Evolutionary conservation across 768 basidiomycete species (phyloP), one percentile per base, ranked within the genome.

Genomic region (Podaxis mareebaensis): DNA sequence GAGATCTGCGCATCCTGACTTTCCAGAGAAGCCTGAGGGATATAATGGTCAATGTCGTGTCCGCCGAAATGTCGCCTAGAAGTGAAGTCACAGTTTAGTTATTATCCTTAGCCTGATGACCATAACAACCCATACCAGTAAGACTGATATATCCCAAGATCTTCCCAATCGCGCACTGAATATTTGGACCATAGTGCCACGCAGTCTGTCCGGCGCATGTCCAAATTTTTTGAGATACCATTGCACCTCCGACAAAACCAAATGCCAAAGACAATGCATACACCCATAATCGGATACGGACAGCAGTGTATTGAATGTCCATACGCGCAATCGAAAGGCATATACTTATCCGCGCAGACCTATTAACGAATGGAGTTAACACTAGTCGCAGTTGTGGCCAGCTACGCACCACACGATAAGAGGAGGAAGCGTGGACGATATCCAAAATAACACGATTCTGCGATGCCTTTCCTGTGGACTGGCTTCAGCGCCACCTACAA

Each of bases 1-100:
- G 60, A 17, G 60, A 61, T 42, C 39, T 51, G 6, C 60, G 60
- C 40, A 61, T 61, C 6, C 52, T 4, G 17, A 44, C 52, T 61
- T 28, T 61, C 60, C 60, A 61, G 11, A 54, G 51, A 42, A 61
- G 26, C 26, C 39, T 53, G 28, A 61, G 33, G n/a, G 60, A 61
- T 28, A 54, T 44, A 10, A 53, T 20, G 6, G 60, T 61, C n/a
- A 61, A 40, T 24, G 26, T 4, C 17, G 52, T n/a, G 42, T 61
- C 60, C 17, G 60, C 60, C 10, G 44, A 7, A 13, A 61, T 38
- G 28, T 61, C 60, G 7, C 52, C 60, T 61, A 33, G 22, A 51
- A 24, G 22, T 24, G 12, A 12, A 3, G 12, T 24, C 13, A 20
- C 3, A 22, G 17, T 46, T 51, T 22, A 51, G 49, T 28, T 22